Conservation (phyloP, 805 yeast species). For the Jamesozyma jinghongensis region DNA sequence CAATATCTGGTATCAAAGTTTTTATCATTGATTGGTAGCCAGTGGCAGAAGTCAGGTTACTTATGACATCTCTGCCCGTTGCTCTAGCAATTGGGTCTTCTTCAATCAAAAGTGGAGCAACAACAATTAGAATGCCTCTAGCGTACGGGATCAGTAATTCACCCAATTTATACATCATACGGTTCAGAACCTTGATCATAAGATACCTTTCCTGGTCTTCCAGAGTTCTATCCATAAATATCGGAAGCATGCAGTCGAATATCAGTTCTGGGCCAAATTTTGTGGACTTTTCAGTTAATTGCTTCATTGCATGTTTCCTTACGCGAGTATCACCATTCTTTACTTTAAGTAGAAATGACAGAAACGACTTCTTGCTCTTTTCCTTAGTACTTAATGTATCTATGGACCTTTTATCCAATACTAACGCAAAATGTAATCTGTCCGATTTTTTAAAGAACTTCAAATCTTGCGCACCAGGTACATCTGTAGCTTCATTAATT, state of each 20-base stretch:
- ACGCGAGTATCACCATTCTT: slow-evolving; percentile 68
- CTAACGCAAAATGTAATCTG: slow-evolving; percentile 56
- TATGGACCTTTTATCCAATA: slow-evolving; percentile 33
- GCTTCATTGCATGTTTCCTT: slow-evolving; percentile 62
- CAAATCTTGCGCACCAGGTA: slow-evolving; percentile 58
- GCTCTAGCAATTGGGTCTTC: slow-evolving; percentile 65
- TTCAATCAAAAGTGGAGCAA: slow-evolving; percentile 72
- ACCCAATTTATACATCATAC: slow-evolving; percentile 59
- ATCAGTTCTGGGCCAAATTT: slow-evolving; percentile 60
- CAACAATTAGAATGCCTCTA: slow-evolving; percentile 59
- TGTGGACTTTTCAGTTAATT: slow-evolving; percentile 53
- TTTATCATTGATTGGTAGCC: slow-evolving; percentile 78
- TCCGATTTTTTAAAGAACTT: slow-evolving; percentile 67
- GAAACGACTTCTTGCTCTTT: slow-evolving; percentile 47
- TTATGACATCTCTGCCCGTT: slow-evolving; percentile 72
- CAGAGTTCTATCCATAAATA: slow-evolving; percentile 59
- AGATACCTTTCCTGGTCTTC: slow-evolving; percentile 81
- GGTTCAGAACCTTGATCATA: slow-evolving; percentile 63
- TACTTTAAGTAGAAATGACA: slow-evolving; percentile 55
- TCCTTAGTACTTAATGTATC: slow-evolving; percentile 41
- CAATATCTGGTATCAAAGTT: slow-evolving; percentile 72
- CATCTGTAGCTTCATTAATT: slow-evolving; percentile 37
- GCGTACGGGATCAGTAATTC: slow-evolving; percentile 63
- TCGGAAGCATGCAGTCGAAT: slow-evolving; percentile 64
- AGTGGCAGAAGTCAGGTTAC: slow-evolving; percentile 67